Evolutionary conservation across 2,329 filamentous ascomycete genomes (phyloP).

Genomic region (Bipolaris bicolor): DNA sequence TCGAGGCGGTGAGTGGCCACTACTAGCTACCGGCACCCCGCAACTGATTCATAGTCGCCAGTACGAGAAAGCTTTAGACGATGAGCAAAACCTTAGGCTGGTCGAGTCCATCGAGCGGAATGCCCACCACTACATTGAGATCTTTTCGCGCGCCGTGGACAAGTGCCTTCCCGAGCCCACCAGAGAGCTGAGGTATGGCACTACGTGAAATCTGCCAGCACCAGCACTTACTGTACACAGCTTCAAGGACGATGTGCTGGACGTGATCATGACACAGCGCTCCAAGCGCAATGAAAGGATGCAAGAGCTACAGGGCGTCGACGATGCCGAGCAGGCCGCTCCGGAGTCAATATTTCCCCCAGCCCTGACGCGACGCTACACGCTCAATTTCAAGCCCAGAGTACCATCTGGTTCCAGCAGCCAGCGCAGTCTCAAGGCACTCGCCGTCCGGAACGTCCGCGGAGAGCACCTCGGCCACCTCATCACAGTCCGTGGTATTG

Average conservation of each 20-base stretch:
- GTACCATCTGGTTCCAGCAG: slow-evolving; percentile 73
- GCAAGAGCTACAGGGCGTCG: slow-evolving; percentile 51
- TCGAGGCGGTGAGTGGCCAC: slow-evolving; percentile 64
- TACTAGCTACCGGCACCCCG: slow-evolving; percentile 40
- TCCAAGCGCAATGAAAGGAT: slow-evolving; percentile 83
- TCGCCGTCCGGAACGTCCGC: slow-evolving; percentile 92
- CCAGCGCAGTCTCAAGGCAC: slow-evolving; percentile 63
- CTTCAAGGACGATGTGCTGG: slow-evolving; percentile 96
- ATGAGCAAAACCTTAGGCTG: slow-evolving; percentile 67
- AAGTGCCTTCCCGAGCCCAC: slow-evolving; percentile 80
- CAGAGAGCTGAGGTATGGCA: slow-evolving; percentile 73
- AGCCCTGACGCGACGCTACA: slow-evolving; percentile 91
- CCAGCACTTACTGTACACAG: slow-evolving; percentile 54
- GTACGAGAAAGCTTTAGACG: slow-evolving; percentile 75
- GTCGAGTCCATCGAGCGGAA: slow-evolving; percentile 88
- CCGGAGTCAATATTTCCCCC: slow-evolving; percentile 84
- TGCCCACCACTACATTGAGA: slow-evolving; percentile 93
- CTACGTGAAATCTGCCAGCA: background rate
- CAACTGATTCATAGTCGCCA: slow-evolving; percentile 45
- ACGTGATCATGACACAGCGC: slow-evolving; percentile 93
- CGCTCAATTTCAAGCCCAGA: slow-evolving; percentile 91
- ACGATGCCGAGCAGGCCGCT: slow-evolving; percentile 63
- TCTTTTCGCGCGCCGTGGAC: slow-evolving; percentile 87
- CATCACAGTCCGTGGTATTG: slow-evolving; percentile 92
- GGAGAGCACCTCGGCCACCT: slow-evolving; percentile 92